phyloP scores from a whole-genome alignment of 306 rosid genomes.

The Hippophae tibetana region DNA sequence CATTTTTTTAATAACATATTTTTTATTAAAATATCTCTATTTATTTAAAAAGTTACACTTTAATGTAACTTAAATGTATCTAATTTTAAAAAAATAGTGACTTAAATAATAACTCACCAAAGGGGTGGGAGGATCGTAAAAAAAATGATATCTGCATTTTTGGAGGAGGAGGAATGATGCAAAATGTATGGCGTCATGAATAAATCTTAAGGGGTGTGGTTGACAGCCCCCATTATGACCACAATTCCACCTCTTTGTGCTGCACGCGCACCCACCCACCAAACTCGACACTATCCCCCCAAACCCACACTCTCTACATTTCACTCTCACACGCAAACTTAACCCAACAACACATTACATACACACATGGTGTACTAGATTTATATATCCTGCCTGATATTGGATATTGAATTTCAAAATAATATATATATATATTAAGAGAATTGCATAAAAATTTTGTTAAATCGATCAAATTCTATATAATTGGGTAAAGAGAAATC shows the following conservation, averaged over 20 bases:
- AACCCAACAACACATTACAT: conserved; percentile 6
- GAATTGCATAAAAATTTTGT: background rate
- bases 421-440: background rate
- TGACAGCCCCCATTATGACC: conserved; percentile 73
- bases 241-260: conserved; percentile 48
- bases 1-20: too few species aligned
- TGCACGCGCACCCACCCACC: conserved; percentile 92
- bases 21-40: too few species aligned
- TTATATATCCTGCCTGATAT: too few species aligned
- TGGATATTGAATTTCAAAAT: too few species aligned
- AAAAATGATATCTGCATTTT: conserved; percentile 16
- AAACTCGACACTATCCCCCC: conserved; percentile 39
- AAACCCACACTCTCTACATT: conserved; percentile 6
- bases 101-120: background rate
- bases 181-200: conserved; percentile 63
- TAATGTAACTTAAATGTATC: too few species aligned
- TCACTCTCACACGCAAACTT: conserved; percentile 11
- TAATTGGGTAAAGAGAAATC: too few species aligned
- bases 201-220: conserved; percentile 66
- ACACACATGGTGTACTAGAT: too few species aligned
- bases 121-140: conserved; percentile 42
- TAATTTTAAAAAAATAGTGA: too few species aligned
- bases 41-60: too few species aligned
- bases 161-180: conserved; percentile 48
- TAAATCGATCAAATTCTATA: too few species aligned